Base-by-base conservation (phyloP, 2,329 filamentous ascomycete species). In the Pseudogymnoascus sp. region DNA sequence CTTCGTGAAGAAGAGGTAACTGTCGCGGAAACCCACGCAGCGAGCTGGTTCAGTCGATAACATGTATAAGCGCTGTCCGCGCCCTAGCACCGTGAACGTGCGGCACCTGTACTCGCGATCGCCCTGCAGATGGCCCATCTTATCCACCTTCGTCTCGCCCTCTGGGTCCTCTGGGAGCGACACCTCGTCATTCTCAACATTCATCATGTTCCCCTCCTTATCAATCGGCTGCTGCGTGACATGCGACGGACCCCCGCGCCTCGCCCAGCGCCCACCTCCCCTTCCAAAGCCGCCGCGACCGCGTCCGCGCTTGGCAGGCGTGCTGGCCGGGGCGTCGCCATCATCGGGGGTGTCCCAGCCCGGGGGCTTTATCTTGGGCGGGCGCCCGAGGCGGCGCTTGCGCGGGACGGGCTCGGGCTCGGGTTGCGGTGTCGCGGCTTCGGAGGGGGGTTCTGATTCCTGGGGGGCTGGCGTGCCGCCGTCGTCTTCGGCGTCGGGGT, bases 1-100 rank as follows among this genome's bases (percentile, higher is more conserved):
- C 77, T 97, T 99, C 66, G 94, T 95, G 80, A 99, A 99, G 81
- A 99, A 97, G 26, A 99, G 84, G 72, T 99, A 99, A 67, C 92
- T 97, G 80, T 99, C 94, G 68, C 94, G 84, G 81, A 99, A 99
- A 14, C 94, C 94, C 62, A 96, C 92, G 71, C 94, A 97, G 67
- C 94, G 89, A 23, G 94, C 94, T 4, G 94, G 95, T 73, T 99
- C 94, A 4, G 94, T 99, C 2, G 94, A 97, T 76, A 99, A 78
- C 94, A 99, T 99, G 83, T 99, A 99, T 10, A 96, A 85, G 62
- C 92, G 81, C 59, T 93, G 84, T 38, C 89, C 92, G 67, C 92
- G 86, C 62, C 91, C 92, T 16, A 86, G 82, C 66, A 99, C 89
- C 6, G 89, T 96, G 74, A 99, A 99, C 1, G 93, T 96, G 65